Evolutionary conservation across 305 asterid species (phyloP), one percentile per base, ranked within the genome.

Genomic region (Ilex paraguariensis): DNA sequence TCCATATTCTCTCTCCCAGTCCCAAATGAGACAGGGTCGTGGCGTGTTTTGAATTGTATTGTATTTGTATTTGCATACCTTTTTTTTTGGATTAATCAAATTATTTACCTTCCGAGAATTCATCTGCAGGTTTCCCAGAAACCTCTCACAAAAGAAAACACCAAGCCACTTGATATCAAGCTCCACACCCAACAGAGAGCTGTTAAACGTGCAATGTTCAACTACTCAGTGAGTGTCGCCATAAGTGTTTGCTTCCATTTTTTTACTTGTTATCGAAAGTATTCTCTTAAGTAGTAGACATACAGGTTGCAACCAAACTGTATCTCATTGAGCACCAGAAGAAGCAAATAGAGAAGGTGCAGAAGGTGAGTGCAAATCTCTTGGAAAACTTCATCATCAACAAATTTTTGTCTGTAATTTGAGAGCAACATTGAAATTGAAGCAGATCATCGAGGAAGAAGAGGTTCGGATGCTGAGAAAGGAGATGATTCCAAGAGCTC

Each of bases 151-250:
- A 89, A 80, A 76, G 95, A 87, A 55, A 87, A 76, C 81, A 81
- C 89, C 6, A 84, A 48, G 68, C 85, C 86, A 3, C 56, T 65
- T 57, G 95, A 87, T 46, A 75, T 89, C 71, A 87, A 78, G 64
- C 97, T 89, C 72, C 95, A 74, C 21, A 87, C 94, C 21, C 87
- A 84, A 67, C 85, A 89, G 74, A 81, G 97, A 70, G 95, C 97
- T 68, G 81, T 82, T 10, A 85, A 77, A 49, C 89, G 95, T 7
- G 86, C 89, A 12, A 21, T 83, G n/a, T 89, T 79, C 70, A 74
- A 89, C 80, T 80, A 84, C 63, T 66, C 91, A 6, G 95, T 84
- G 61, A 78, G 85, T 67, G 10, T 52, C 7, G 15, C 5, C 54
- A 10, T 33, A 11, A 21, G 10, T 15, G 5, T 58, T 31, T 12